Evolutionary conservation across 768 basidiomycete species (phyloP), one percentile per base, ranked within the genome.

Genomic region (Tylopilus sp.): DNA sequence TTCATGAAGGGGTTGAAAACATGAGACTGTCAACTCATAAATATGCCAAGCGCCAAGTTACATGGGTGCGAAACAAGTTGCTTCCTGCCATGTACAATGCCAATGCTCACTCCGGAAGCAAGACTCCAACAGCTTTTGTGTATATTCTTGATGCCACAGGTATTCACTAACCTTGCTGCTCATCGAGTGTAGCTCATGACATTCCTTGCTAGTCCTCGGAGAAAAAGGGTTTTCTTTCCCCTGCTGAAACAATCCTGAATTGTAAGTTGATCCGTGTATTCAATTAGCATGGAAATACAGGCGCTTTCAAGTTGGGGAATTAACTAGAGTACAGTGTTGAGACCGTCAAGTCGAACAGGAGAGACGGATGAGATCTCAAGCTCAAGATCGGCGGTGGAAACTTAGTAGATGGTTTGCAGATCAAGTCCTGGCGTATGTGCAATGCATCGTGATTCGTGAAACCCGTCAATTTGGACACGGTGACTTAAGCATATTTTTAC

Each of bases 1-100:
- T 88, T 86, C 63, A 70, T 4, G 71, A 72, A 14, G 88, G 87
- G 0, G 71, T 89, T 8, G 85, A 88, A 38, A 78, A 78, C 10
- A 95, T 94, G 86, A 97, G 98, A 67, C 69, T 79, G 0, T 85
- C 88, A 0, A 99, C 95, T 9, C 76, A 87, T 21, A 87, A 93
- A 69, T 99, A 98, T 66, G 92, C 97, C 0, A 92, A 89, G 65
- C 77, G 86, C 34, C 97, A 99, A 67, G 77, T 95, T 37, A 84
- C 86, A 31, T 99, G 97, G 97, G 85, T 98, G 43, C 78, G 83
- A 34, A 92, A 92, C 65, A 96, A 97, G 69, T 71, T 98, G 14
- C 68, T 97, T 31, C 95, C 94, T 3, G 85, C 81, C 4, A 72
- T 87, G 14, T 65, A 77, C 30, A 83, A 81, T 48, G 60, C 64